These are phyloP conservation scores for Daldinia bambusicola DNA, from an alignment of 495 filamentous ascomycete genomes.

Conservation along the genomic window DNA sequence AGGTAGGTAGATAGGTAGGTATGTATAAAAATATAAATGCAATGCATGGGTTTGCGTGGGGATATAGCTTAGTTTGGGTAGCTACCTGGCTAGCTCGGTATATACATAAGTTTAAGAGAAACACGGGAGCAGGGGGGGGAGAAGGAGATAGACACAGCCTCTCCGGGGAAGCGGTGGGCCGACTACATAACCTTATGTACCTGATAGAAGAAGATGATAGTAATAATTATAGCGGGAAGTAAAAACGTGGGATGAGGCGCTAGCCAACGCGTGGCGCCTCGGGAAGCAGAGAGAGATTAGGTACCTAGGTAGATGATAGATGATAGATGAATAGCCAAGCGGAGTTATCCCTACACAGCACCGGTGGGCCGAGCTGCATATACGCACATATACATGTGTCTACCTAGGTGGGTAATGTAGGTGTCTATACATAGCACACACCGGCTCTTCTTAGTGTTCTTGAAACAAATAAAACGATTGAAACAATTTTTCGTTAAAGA, in stretches of 20 bases:
- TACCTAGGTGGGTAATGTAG: too few species aligned
- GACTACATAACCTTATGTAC: neutral
- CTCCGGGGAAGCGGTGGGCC: neutral
- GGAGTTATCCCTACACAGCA: slow-evolving; percentile 3
- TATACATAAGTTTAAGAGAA: neutral
- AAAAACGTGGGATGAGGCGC: neutral
- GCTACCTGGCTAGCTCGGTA: neutral
- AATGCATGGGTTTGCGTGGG: too few species aligned
- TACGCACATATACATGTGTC: too few species aligned
- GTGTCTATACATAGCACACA: too few species aligned
- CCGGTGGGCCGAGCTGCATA: too few species aligned
- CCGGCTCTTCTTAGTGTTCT: too few species aligned
- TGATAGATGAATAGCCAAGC: neutral
- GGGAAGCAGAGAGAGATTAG: neutral
- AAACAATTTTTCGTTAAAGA: too few species aligned
- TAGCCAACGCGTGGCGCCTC: neutral
- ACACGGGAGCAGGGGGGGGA: neutral
- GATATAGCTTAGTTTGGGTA: too few species aligned
- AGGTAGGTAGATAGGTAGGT: too few species aligned
- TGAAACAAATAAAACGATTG: too few species aligned
- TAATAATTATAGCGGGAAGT: too few species aligned
- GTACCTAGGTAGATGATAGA: neutral
- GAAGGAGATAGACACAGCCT: neutral
- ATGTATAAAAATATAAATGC: neutral
- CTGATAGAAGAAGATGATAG: too few species aligned